These are phyloP conservation scores for Arachnomyces sp. DNA, from an alignment of 2,329 filamentous ascomycete species.

Conservation along the genomic window DNA sequence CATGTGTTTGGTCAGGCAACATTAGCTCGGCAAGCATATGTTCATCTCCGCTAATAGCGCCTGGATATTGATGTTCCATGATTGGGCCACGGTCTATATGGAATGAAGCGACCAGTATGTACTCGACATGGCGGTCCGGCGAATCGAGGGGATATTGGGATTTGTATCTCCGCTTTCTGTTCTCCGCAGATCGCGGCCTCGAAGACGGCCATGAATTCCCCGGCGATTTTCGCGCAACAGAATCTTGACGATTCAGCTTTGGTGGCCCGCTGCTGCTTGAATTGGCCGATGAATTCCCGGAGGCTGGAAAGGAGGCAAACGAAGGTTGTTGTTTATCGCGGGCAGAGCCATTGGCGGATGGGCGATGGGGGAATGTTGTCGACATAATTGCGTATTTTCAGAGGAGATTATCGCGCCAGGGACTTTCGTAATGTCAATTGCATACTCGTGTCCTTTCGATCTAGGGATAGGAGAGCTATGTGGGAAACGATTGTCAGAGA, in stretches of 20 bases:
- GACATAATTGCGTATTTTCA: constrained; percentile 23
- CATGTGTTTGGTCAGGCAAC: constrained; percentile 93
- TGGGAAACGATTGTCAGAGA: too few relatives aligned
- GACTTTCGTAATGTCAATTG: not conserved
- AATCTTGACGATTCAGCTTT: constrained; percentile 54
- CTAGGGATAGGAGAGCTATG: not conserved
- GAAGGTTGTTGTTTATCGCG: constrained; percentile 44
- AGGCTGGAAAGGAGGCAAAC: constrained; percentile 55
- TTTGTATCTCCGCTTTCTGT: constrained; percentile 50
- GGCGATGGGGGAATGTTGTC: constrained; percentile 31
- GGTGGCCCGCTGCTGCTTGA: constrained; percentile 46
- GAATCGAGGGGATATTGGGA: constrained; percentile 70
- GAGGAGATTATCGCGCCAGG: constrained; percentile 13
- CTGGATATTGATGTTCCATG: constrained; percentile 97
- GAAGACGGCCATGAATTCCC: constrained; percentile 38
- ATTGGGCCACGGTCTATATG: constrained; percentile 92
- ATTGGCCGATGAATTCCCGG: constrained; percentile 27
- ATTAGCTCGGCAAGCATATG: constrained; percentile 98
- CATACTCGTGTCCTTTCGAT: constrained; percentile 2
- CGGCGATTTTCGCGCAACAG: constrained; percentile 44
- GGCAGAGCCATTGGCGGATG: constrained; percentile 31
- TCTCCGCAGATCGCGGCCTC: constrained; percentile 26
- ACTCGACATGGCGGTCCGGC: constrained; percentile 91
- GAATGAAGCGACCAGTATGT: constrained; percentile 94
- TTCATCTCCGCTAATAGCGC: constrained; percentile 91